These are phyloP conservation scores for Russula earlei DNA, from an alignment of 768 basidiomycete genomes.

Conservation along the genomic window DNA sequence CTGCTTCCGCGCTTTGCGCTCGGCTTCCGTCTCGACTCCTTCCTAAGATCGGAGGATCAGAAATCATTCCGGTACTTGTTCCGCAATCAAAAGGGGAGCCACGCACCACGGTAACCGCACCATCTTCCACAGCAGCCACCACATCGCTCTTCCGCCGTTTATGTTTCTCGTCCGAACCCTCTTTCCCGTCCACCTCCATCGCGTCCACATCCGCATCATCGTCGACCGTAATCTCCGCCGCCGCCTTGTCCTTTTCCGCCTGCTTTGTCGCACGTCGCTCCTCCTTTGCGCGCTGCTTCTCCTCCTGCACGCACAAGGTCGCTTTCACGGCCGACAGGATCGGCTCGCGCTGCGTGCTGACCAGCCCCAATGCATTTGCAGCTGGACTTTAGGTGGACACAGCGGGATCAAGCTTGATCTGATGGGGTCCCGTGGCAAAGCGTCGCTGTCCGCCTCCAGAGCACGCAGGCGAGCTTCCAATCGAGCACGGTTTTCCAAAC, in stretches of 20 bases:
- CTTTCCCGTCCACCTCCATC: slow-evolving; percentile 40
- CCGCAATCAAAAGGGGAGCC: background rate
- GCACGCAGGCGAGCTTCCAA: slow-evolving; percentile 89
- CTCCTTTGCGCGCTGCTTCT: slow-evolving; percentile 76
- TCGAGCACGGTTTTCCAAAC: slow-evolving; percentile 88
- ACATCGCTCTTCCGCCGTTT: slow-evolving; percentile 30
- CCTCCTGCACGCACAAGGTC: slow-evolving; percentile 76
- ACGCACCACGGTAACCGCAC: slow-evolving; percentile 20
- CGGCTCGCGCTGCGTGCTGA: slow-evolving; percentile 82
- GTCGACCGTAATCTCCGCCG: slow-evolving; percentile 13
- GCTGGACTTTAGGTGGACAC: slow-evolving; percentile 78
- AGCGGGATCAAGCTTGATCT: slow-evolving; percentile 76
- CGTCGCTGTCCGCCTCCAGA: slow-evolving; percentile 79
- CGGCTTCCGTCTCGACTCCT: slow-evolving; percentile 67
- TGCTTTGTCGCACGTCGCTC: slow-evolving; percentile 64
- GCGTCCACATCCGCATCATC: slow-evolving; percentile 22
- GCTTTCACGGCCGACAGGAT: slow-evolving; percentile 64
- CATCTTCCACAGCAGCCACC: background rate
- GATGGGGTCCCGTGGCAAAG: slow-evolving; percentile 50
- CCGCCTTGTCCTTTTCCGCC: slow-evolving; percentile 38
- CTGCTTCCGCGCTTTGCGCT: slow-evolving; percentile 72
- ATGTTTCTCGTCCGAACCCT: slow-evolving; percentile 28
- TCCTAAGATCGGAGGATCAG: slow-evolving; percentile 24
- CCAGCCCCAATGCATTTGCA: slow-evolving; percentile 73
- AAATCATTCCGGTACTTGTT: background rate